Evolutionary conservation across 768 basidiomycete species (phyloP).

Genomic region (Termitomyces sp.): DNA sequence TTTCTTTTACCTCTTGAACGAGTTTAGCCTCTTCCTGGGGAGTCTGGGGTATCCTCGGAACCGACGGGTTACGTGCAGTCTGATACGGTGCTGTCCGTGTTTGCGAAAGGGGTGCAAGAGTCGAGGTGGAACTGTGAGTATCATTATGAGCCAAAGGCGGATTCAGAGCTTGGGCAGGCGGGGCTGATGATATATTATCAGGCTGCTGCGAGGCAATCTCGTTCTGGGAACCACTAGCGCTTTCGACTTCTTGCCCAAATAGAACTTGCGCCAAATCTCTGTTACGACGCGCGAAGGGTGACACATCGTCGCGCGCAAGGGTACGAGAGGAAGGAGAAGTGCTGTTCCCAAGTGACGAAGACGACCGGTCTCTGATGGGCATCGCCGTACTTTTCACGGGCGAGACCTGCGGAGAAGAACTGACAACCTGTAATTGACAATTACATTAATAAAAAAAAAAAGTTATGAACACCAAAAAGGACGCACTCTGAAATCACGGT

Average conservation of each 20-base stretch:
- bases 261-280: constrained; percentile 73
- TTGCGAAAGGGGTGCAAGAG: constrained; percentile 16
- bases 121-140: constrained; percentile 20
- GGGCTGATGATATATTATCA: neutral
- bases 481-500: constrained; percentile 35
- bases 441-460: constrained; percentile 3
- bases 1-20: constrained; percentile 59
- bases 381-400: constrained; percentile 27
- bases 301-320: constrained; percentile 27
- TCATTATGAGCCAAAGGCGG: constrained; percentile 9
- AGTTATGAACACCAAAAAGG: neutral
- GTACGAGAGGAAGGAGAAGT: constrained; percentile 8
- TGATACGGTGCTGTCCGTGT: constrained; percentile 26
- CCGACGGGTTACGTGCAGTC: constrained; percentile 35
- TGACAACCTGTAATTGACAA: constrained; percentile 42
- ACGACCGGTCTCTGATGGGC: constrained; percentile 20
- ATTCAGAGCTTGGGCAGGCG: neutral
- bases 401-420: constrained; percentile 46
- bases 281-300: constrained; percentile 55
- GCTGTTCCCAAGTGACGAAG: constrained; percentile 16
- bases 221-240: constrained; percentile 1
- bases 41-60: constrained; percentile 34
- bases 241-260: constrained; percentile 45
- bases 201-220: neutral
- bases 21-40: constrained; percentile 51